These are phyloP conservation scores for Clavariopsis aquatica DNA, from an alignment of 495 filamentous ascomycete species.

Conservation along the genomic window DNA sequence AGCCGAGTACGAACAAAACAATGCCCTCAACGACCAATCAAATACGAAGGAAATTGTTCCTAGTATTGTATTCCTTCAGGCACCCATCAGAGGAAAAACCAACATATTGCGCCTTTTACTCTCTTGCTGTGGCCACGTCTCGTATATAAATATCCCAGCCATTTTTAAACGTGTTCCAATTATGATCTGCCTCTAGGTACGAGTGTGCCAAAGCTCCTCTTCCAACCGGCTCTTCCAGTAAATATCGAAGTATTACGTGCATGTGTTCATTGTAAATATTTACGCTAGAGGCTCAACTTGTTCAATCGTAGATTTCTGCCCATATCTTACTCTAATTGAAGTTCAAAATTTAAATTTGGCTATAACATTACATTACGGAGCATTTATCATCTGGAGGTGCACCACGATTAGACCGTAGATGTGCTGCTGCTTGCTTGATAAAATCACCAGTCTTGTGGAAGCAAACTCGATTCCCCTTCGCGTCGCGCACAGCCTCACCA, in stretches of 20 bases:
- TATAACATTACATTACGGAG: slow-evolving; percentile 34
- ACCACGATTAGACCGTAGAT: slow-evolving; percentile 34
- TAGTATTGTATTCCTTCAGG: neutral
- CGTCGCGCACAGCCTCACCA: slow-evolving; percentile 47
- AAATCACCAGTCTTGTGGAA: slow-evolving; percentile 50
- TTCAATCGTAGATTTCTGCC: too few species aligned
- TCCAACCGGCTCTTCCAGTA: too few species aligned
- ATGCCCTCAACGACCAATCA: neutral
- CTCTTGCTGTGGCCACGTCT: neutral
- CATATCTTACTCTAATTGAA: too few species aligned
- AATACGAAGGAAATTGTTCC: neutral
- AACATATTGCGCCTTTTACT: slow-evolving; percentile 1
- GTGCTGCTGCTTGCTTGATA: slow-evolving; percentile 41
- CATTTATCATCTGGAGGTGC: slow-evolving; percentile 33
- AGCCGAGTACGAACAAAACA: neutral
- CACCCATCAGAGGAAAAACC: neutral
- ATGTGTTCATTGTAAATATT: neutral
- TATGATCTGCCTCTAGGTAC: too few species aligned
- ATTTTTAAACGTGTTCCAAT: slow-evolving; percentile 28
- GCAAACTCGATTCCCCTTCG: slow-evolving; percentile 45
- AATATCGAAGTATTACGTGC: too few species aligned
- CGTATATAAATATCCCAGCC: too few species aligned
- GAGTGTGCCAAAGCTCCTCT: too few species aligned
- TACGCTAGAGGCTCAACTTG: neutral
- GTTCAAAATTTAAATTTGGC: too few species aligned